Conservation (phyloP, 1,139 yeast species). For the Suhomyces wounanorum region DNA sequence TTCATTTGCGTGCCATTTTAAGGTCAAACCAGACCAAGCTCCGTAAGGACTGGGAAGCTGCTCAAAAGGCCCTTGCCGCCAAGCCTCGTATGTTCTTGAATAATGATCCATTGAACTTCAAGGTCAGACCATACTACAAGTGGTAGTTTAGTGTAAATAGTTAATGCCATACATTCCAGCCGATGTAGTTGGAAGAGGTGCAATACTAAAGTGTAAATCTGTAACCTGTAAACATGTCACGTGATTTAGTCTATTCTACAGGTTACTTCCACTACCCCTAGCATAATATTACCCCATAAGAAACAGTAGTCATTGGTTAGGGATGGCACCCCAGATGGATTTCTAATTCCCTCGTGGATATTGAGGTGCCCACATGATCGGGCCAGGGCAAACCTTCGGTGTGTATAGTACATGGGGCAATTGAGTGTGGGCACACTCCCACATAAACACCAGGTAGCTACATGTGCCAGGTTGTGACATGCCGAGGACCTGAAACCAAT, state of each 20-base stretch:
- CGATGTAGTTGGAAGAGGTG: too few species aligned
- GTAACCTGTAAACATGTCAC: background rate
- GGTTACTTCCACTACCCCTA: background rate
- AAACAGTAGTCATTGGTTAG: background rate
- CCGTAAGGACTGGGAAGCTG: constrained; percentile 62
- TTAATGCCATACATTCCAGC: background rate
- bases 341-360: too few species aligned
- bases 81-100: constrained; percentile 52
- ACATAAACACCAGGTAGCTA: background rate
- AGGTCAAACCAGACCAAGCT: constrained; percentile 62
- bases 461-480: background rate
- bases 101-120: constrained; percentile 49
- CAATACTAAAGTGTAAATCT: background rate
- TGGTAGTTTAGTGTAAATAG: constrained; percentile 33
- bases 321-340: too few species aligned
- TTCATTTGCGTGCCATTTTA: constrained; percentile 79
- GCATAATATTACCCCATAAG: background rate
- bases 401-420: background rate
- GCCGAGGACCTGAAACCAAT: background rate
- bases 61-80: constrained; percentile 39
- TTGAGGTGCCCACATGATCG: too few species aligned
- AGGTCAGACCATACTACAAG: constrained; percentile 45
- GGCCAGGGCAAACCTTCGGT: background rate
- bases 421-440: background rate
- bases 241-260: background rate